Evolutionary conservation across 2,329 filamentous ascomycete species (phyloP).

Genomic region (Didymella exigua): DNA sequence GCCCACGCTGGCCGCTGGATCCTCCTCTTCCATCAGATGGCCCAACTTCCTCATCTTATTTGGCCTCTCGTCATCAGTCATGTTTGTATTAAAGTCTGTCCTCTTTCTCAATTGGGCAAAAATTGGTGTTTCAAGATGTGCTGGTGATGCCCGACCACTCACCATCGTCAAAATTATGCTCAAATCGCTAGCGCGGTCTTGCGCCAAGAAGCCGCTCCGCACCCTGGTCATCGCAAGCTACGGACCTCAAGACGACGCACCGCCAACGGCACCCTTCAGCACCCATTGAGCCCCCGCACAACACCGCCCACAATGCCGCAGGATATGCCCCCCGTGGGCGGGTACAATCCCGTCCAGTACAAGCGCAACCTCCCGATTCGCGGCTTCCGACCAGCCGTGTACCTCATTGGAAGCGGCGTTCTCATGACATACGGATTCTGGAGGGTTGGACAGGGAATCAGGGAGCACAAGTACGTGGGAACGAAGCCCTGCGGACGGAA

Average conservation of each 20-base stretch:
- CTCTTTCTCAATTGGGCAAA: slow-evolving; percentile 1
- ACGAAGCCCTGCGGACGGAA: not conserved
- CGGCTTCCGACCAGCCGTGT: slow-evolving; percentile 82
- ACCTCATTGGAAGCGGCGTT: slow-evolving; percentile 76
- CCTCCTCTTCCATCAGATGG: slow-evolving; percentile 32
- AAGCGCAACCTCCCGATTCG: slow-evolving; percentile 93
- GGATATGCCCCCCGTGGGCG: slow-evolving; percentile 94
- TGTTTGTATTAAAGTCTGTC: slow-evolving; percentile 35
- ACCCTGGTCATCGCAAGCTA: slow-evolving; percentile 27
- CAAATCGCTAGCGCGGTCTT: slow-evolving; percentile 30
- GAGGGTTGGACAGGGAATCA: slow-evolving; percentile 78
- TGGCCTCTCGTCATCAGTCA: slow-evolving; percentile 63
- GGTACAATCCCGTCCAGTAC: slow-evolving; percentile 97
- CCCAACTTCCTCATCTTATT: slow-evolving; percentile 61
- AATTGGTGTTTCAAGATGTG: slow-evolving; percentile 7
- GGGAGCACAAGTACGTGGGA: slow-evolving; percentile 82
- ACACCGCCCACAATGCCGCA: slow-evolving; percentile 75
- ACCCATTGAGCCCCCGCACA: slow-evolving; percentile 38
- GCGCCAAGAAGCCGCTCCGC: slow-evolving; percentile 21
- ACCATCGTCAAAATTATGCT: slow-evolving; percentile 37
- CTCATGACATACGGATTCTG: slow-evolving; percentile 93
- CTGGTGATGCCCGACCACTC: slow-evolving; percentile 22
- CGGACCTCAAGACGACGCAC: slow-evolving; percentile 38
- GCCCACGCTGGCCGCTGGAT: slow-evolving; percentile 15
- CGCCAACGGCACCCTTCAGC: slow-evolving; percentile 26